Conservation (phyloP, 257 asterid species). For the Nemophila menziesii region DNA sequence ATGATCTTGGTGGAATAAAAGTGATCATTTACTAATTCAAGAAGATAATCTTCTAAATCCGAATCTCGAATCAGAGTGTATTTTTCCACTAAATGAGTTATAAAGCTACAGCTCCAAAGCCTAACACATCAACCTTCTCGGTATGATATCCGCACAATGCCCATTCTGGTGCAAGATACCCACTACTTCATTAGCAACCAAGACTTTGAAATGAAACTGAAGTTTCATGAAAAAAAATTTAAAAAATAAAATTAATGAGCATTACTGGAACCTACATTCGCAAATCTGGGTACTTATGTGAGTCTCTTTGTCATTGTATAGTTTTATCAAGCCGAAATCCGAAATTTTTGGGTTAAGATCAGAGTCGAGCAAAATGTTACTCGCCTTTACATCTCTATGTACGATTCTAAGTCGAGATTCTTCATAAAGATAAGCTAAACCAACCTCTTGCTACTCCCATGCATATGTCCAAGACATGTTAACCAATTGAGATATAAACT, state of each 20-base stretch:
- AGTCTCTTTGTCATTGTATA: conserved; percentile 43
- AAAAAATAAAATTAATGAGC: not conserved
- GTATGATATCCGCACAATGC: conserved; percentile 2
- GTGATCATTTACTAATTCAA: conserved; percentile 2
- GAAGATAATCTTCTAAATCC: conserved; percentile 3
- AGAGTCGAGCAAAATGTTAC: conserved; percentile 59
- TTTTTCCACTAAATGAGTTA: conserved; percentile 2
- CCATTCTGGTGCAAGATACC: conserved; percentile 4
- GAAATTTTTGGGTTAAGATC: conserved; percentile 55
- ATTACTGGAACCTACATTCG: not conserved
- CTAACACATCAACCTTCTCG: conserved; percentile 2
- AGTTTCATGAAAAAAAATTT: too few species aligned
- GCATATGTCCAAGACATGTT: conserved; percentile 51
- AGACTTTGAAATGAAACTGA: not conserved
- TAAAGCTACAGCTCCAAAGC: conserved; percentile 4
- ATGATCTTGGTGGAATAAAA: too few species aligned
- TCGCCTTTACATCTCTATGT: conserved; percentile 70
- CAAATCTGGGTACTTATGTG: conserved; percentile 3
- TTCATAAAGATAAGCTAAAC: conserved; percentile 63
- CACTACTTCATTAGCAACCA: not conserved
- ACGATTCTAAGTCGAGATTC: conserved; percentile 57
- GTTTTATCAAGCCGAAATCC: conserved; percentile 66
- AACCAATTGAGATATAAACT: conserved; percentile 49
- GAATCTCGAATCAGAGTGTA: not conserved
- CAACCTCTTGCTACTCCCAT: conserved; percentile 76